A percentile compares a stretch with the other conserved stretches of the same genome.
phyloP scores from a whole-genome alignment of 2,329 filamentous ascomycete species.

The Aspergillus pseudoviridinutans region DNA sequence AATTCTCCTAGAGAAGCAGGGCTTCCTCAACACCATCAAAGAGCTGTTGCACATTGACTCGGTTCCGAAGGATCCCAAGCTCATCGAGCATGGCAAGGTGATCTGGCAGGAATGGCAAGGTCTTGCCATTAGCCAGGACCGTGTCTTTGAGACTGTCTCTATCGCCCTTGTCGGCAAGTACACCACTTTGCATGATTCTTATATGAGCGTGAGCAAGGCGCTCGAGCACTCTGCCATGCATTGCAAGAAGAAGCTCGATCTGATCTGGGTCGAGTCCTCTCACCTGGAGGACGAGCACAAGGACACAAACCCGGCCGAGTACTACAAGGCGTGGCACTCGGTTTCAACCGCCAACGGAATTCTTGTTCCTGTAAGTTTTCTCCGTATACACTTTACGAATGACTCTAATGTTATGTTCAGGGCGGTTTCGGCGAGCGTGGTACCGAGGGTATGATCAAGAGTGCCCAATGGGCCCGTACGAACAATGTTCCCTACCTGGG shows the following conservation, averaged over 20 bases:
- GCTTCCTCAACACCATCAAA: constrained; percentile 64
- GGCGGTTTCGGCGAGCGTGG: constrained; percentile 80
- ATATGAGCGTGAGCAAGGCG: constrained; percentile 78
- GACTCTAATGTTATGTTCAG: neutral
- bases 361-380: constrained; percentile 43
- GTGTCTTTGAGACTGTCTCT: constrained; percentile 64
- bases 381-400: neutral
- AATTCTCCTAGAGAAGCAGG: constrained; percentile 80
- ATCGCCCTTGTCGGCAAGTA: constrained; percentile 96
- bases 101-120: constrained; percentile 77
- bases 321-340: constrained; percentile 80
- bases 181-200: constrained; percentile 76
- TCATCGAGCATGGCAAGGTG: constrained; percentile 59
- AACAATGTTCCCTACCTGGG: constrained; percentile 80
- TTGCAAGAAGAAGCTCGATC: constrained; percentile 71
- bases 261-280: constrained; percentile 81
- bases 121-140: constrained; percentile 64
- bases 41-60: constrained; percentile 62
- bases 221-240: constrained; percentile 90
- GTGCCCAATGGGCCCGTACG: constrained; percentile 80
- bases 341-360: constrained; percentile 62
- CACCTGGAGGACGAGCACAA: constrained; percentile 69
- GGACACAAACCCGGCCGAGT: constrained; percentile 63
- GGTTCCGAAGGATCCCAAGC: constrained; percentile 49
- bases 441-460: constrained; percentile 84